These are phyloP conservation scores for Fusarium vanettenii DNA, from an alignment of 2,329 filamentous ascomycete species.

Conservation along the genomic window DNA sequence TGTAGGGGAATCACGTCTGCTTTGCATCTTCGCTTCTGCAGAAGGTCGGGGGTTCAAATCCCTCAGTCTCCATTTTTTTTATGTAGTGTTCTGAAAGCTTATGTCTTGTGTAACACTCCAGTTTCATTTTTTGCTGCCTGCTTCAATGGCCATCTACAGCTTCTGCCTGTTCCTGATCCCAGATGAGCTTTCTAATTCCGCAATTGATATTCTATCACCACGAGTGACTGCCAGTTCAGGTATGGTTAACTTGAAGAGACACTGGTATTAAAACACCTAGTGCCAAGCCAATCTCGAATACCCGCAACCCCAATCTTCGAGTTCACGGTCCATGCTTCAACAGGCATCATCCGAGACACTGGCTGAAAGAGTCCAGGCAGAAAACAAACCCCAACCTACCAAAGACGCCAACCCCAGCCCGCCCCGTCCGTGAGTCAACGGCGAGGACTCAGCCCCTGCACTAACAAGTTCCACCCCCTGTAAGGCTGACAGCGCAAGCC, in stretches of 20 bases:
- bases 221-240: too few species aligned
- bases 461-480: constrained; percentile 3
- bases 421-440: constrained; percentile 37
- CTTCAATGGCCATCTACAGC: too few species aligned
- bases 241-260: too few species aligned
- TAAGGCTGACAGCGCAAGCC: constrained; percentile 18
- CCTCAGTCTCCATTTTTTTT: constrained; percentile 43
- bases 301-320: neutral
- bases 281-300: too few species aligned
- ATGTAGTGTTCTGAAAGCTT: too few species aligned
- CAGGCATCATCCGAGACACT: neutral
- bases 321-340: neutral
- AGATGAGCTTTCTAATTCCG: too few species aligned
- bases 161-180: too few species aligned
- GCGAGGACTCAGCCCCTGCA: constrained; percentile 27
- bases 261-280: too few species aligned
- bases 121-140: too few species aligned
- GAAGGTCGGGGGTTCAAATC: constrained; percentile 48
- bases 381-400: neutral
- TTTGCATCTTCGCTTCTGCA: constrained; percentile 41
- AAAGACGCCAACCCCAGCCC: neutral
- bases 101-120: too few species aligned
- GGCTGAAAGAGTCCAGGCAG: neutral
- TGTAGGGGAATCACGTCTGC: constrained; percentile 45
- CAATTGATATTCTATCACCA: too few species aligned